phyloP scores from a whole-genome alignment of 23 red algal genomes.

The Gracilaria gracilis region DNA sequence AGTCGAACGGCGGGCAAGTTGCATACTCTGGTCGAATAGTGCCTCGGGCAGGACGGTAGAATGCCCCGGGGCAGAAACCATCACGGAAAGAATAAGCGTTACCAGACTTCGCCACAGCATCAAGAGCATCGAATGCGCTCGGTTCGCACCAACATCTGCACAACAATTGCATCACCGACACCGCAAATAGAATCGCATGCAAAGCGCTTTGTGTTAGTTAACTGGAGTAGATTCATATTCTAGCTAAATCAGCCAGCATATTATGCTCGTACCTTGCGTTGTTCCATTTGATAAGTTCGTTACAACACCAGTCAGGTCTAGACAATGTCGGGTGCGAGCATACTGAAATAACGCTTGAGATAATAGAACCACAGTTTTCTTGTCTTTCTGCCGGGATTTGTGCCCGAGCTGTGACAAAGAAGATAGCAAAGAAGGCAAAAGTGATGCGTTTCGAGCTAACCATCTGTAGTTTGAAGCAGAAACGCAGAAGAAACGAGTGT shows the following conservation, averaged over 20 bases:
- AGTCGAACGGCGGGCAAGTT: constrained; percentile 49
- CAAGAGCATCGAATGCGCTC: constrained; percentile 62
- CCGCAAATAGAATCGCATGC: neutral
- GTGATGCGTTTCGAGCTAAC: neutral
- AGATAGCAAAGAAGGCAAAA: neutral
- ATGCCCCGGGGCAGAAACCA: constrained; percentile 39
- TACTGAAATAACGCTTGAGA: constrained; percentile 59
- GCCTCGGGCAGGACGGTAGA: constrained; percentile 46
- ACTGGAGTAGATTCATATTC: too few species aligned
- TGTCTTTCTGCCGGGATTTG: constrained; percentile 53
- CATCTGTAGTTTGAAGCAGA: neutral
- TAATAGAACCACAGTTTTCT: constrained; percentile 63
- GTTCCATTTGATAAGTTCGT: constrained; percentile 66
- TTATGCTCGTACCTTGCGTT: constrained; percentile 37
- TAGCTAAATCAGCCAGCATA: too few species aligned
- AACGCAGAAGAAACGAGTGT: too few species aligned
- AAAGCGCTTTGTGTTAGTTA: neutral
- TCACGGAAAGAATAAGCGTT: constrained; percentile 64
- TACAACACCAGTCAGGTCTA: constrained; percentile 65
- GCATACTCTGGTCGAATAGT: constrained; percentile 51
- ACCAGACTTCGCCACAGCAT: constrained; percentile 23
- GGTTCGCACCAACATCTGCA: constrained; percentile 61
- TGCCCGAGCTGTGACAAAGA: constrained; percentile 12
- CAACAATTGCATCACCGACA: neutral
- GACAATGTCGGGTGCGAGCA: constrained; percentile 56